Base-by-base conservation (phyloP, 345 rosid species). In the Eucalyptus guilfoylei region DNA sequence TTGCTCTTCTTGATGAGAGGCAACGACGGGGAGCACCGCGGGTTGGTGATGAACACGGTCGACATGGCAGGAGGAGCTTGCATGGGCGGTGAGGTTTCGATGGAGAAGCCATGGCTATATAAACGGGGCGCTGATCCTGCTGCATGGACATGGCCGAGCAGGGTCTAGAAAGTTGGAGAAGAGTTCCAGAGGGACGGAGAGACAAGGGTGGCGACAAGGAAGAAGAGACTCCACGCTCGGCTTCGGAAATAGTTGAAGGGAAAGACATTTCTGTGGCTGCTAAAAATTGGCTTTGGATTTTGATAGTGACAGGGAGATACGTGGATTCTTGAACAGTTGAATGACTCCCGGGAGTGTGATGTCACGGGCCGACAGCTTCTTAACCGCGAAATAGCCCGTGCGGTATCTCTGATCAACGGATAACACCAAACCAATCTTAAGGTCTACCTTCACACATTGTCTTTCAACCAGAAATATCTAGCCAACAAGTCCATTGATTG, bases 141-240 rank as follows among this genome's bases (percentile, higher is more conserved):
- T 62, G 72, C 47, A 62, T 40, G 86, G 44, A 86, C 49, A 48
- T 58, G 83, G 62, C 30, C 87, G 37, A 60, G 85, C 88, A 45
- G 81, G 48, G 87, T 92, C 95, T 92, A 90, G 95, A 94, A 92
- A 89, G 91, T 90, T 91, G 90, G 91, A 93, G 97, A 94, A 93
- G 89, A 48, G 16, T 80, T n/a, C 88, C 95, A 93, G 86, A 88
- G 88, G 95, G 89, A 87, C 4, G 86, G 83, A 72, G 28, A 12
- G 54, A 4, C 40, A 76, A 37, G 76, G 48, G 62, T 34, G 44
- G 85, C 50, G 93, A 87, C 93, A 88, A 90, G 58, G 47, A 26
- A 37, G 12, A 28, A 32, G 28, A 81, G 89, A 52, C 55, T 24
- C 89, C 90, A 87, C 89, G 1, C 14, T 62, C 5, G 28, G 42